These are phyloP conservation scores for Vanderwaltozyma yarrowii DNA, from an alignment of 805 yeast species.

Conservation along the genomic window DNA sequence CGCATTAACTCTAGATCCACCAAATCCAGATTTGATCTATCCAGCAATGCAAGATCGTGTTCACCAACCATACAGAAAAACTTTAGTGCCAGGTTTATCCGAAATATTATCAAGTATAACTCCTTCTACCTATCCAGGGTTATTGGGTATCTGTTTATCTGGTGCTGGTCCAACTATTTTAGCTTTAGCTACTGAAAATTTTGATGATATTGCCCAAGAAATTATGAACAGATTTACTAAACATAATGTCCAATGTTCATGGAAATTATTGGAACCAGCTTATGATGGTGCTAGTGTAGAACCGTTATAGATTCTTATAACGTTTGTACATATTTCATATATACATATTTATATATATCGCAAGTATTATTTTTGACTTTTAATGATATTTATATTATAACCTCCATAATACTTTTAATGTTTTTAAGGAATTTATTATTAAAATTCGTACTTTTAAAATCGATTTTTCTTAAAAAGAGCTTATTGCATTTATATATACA, in stretches of 20 bases:
- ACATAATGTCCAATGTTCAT: constrained; percentile 59
- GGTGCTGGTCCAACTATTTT: constrained; percentile 98
- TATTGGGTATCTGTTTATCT: constrained; percentile 86
- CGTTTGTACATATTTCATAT: background rate
- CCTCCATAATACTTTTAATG: too few relatives aligned
- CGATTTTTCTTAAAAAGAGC: too few relatives aligned
- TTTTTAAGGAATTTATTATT: too few relatives aligned
- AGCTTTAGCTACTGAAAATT: constrained; percentile 84
- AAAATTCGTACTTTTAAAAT: too few relatives aligned
- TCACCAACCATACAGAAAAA: constrained; percentile 95
- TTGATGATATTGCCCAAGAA: constrained; percentile 68
- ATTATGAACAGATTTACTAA: constrained; percentile 60
- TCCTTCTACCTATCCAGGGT: constrained; percentile 72
- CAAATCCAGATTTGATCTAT: constrained; percentile 73
- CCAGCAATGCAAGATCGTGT: constrained; percentile 95
- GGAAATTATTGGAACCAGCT: constrained; percentile 82
- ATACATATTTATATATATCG: background rate
- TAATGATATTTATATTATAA: too few relatives aligned
- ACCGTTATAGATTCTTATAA: background rate
- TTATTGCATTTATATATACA: too few relatives aligned
- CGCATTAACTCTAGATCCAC: constrained; percentile 78
- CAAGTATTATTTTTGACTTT: too few relatives aligned
- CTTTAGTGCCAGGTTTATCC: constrained; percentile 81
- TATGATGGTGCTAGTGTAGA: constrained; percentile 70
- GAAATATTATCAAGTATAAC: constrained; percentile 73